Evolutionary conservation across 345 rosid genomes (phyloP).

Genomic region (Murraya paniculata): DNA sequence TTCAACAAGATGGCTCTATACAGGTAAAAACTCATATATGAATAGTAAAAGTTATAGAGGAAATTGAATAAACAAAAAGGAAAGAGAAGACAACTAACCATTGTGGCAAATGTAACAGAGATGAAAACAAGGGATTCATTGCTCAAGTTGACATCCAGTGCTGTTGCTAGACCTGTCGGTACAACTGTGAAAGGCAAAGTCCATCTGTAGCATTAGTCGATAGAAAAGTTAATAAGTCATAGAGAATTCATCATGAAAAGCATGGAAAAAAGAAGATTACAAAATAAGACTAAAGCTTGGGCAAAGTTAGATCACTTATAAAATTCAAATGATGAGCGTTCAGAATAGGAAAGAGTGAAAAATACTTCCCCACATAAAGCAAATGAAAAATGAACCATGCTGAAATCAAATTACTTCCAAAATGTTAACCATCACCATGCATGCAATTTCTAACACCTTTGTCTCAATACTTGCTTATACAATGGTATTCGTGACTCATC

Average conservation of each 20-base stretch:
- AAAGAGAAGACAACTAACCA: conserved; percentile 55
- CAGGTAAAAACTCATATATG: neutral
- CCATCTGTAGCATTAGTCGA: conserved; percentile 84
- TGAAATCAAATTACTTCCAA: neutral
- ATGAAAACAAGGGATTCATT: conserved; percentile 95
- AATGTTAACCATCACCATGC: neutral
- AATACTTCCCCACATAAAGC: too few relatives aligned
- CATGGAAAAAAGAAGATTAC: neutral
- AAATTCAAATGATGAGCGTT: neutral
- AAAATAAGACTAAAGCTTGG: neutral
- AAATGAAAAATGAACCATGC: neutral
- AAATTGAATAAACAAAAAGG: neutral
- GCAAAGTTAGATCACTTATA: neutral
- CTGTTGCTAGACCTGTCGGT: conserved; percentile 97
- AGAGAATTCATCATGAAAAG: conserved; percentile 20
- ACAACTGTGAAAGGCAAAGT: conserved; percentile 95
- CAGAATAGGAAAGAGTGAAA: neutral
- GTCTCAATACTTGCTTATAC: neutral
- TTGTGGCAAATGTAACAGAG: conserved; percentile 98
- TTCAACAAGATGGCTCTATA: conserved; percentile 14
- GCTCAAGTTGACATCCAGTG: conserved; percentile 95
- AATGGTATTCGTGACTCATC: neutral
- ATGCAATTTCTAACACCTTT: neutral
- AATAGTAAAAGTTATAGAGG: neutral
- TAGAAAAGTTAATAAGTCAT: conserved; percentile 44